phyloP scores from a whole-genome alignment of 2,329 filamentous ascomycete genomes.

The Sclerotinia glacialis region DNA sequence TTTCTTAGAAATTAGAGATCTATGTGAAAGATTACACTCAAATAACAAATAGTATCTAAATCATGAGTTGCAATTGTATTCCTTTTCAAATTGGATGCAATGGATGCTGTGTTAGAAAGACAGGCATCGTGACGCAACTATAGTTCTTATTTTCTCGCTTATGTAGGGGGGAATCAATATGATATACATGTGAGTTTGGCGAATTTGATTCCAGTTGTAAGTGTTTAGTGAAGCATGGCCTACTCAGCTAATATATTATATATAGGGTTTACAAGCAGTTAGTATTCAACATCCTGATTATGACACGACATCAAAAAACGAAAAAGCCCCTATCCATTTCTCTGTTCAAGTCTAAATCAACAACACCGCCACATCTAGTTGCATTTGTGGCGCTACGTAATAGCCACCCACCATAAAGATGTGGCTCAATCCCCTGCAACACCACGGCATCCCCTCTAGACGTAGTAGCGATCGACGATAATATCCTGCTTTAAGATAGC shows the following conservation, averaged over 20 bases:
- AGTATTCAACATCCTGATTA: too few species aligned
- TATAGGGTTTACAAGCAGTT: too few species aligned
- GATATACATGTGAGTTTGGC: background rate
- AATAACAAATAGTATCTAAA: background rate
- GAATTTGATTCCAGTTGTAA: background rate
- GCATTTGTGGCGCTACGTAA: background rate
- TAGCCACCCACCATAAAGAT: background rate
- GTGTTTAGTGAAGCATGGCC: background rate
- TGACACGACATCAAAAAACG: too few species aligned
- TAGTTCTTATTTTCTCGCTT: background rate
- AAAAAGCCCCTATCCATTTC: too few species aligned
- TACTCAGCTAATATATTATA: background rate
- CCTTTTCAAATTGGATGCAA: background rate
- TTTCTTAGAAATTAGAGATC: background rate
- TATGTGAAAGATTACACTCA: background rate
- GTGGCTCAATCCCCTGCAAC: slow-evolving; percentile 12
- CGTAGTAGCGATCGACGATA: background rate
- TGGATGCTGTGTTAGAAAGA: background rate
- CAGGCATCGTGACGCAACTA: background rate
- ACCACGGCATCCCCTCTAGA: background rate
- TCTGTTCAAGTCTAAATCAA: background rate
- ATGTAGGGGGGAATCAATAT: background rate
- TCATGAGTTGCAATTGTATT: background rate
- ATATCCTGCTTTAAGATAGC: slow-evolving; percentile 2
- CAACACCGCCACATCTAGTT: background rate